Base-by-base conservation (phyloP, 208 protist species). In the Leptomonas seymouri region DNA sequence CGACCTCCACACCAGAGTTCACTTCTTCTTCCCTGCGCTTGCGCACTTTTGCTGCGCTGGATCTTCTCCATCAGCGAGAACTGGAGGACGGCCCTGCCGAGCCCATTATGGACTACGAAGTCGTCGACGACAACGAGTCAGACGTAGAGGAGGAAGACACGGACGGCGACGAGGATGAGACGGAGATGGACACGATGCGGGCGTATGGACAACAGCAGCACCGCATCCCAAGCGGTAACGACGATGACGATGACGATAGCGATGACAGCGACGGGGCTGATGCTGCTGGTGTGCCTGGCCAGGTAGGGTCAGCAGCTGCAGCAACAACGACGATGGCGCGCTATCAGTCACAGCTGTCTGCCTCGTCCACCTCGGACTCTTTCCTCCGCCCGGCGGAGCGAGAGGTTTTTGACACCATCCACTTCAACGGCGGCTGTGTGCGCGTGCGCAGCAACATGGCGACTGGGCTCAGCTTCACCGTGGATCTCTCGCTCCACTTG, bases 341-440 rank as follows among this genome's bases (percentile, higher is more conserved):
- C 34, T 49, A 67, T 18, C 65, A 63, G 7, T 61, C 65, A 30
- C 65, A 63, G 25, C 48, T 78, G 9, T 71, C 73, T 25, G 54
- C 48, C 21, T 73, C 73, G 14, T 67, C 58, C 30, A 68, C 48
- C 21, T 57, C 73, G 23, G 66, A 73, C 48, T 54, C 50, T 7
- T 62, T 73, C 14, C 54, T 72, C 44, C 23, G 48, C 4, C 58
- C 60, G 18, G 15, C 65, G 5, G 64, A 63, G 42, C 64, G 48
- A 9, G 71, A 76, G 41, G 11, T 58, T 8, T 80, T 69, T 36
- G 81, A 91, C 55, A 80, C 82, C 11, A 81, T 97, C 51, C 85
- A 85, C 59, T 93, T 93, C 70, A 75, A 89, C 49, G 63, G 77
- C 7, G 87, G 92, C 46, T 97, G 81, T 55, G 63, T 91, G 30